phyloP scores from a whole-genome alignment of 305 asterid species.

The Fraxinus platypoda region DNA sequence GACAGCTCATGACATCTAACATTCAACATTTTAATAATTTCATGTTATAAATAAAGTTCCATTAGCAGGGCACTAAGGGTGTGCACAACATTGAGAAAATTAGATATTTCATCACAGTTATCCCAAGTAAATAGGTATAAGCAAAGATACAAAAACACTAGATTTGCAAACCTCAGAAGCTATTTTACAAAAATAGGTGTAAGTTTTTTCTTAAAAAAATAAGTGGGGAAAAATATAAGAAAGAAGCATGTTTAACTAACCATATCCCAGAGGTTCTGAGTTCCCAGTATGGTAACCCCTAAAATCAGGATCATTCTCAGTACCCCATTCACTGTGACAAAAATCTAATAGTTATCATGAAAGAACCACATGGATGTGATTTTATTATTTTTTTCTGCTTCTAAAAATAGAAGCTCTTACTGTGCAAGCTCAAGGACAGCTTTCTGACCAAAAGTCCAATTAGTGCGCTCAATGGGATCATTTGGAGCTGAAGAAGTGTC shows the following conservation, averaged over 20 bases:
- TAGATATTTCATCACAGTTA: background rate
- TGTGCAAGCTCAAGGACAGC: slow-evolving; percentile 84
- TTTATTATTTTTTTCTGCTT: background rate
- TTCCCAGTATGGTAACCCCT: slow-evolving; percentile 88
- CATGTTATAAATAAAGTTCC: background rate
- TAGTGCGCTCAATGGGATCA: slow-evolving; percentile 64
- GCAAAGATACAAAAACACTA: background rate
- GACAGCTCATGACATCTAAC: background rate
- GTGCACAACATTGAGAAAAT: background rate
- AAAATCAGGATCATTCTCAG: slow-evolving; percentile 80
- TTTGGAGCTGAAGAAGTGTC: slow-evolving; percentile 73
- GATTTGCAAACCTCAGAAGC: background rate
- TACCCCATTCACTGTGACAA: slow-evolving; percentile 83
- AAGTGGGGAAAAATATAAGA: slow-evolving; percentile 11
- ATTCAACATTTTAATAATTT: background rate
- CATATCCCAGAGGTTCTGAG: slow-evolving; percentile 91
- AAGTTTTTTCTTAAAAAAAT: background rate
- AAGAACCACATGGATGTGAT: background rate
- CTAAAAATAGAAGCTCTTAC: slow-evolving; percentile 38
- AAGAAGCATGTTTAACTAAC: slow-evolving; percentile 36
- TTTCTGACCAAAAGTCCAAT: slow-evolving; percentile 81
- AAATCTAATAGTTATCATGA: slow-evolving; percentile 14
- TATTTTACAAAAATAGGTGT: background rate
- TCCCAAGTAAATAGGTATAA: background rate
- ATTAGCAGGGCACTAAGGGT: background rate